Base-by-base conservation (phyloP, 306 rosid species). In the Acacia confusa region DNA sequence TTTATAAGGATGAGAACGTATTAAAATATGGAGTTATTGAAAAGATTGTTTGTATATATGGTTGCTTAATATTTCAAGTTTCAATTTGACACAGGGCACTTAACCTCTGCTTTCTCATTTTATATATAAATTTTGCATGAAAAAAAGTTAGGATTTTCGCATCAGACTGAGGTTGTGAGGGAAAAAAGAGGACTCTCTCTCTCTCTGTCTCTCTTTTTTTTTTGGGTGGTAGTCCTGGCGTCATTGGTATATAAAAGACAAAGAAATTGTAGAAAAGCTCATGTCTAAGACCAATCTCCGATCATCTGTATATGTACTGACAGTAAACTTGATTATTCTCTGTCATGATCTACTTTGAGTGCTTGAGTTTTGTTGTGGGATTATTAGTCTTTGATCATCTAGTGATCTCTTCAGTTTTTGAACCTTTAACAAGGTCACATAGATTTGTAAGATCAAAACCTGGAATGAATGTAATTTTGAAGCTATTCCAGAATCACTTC, bases 291-390 rank as follows among this genome's bases (percentile, higher is more conserved):
- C 71, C 69, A 68, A 70, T 60, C 25, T 48, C 61, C 40, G 60
- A 12, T 69, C 69, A 45, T 28, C 22, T 47, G 60, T 58, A 74
- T 74, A 72, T 48, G 16, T 36, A 14, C 4, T 0, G 16, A 28
- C 28, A 55, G 57, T 70, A 70, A 77, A 71, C n/a, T 71, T 72
- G 19, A 67, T 52, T 8, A 36, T 24, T 53, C 36, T 30, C 27
- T 63, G 60, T 52, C 77, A 7, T 72, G 45, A 84, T 84, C 81
- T 67, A 78, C n/a, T n/a, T 81, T 52, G 12, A 40, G 30, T 22
- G 22, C 53, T 78, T 68, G 47, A 66, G 70, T 67, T 74, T 71
- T 79, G 32, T 2, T 50, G 43, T 75, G 60, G 60, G 58, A 48
- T 11, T 45, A 13, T 45, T 45, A 13, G 17, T 13, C 50, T 13